phyloP scores from a whole-genome alignment of 2,329 filamentous ascomycete species.

The Hypoxylon sp. region DNA sequence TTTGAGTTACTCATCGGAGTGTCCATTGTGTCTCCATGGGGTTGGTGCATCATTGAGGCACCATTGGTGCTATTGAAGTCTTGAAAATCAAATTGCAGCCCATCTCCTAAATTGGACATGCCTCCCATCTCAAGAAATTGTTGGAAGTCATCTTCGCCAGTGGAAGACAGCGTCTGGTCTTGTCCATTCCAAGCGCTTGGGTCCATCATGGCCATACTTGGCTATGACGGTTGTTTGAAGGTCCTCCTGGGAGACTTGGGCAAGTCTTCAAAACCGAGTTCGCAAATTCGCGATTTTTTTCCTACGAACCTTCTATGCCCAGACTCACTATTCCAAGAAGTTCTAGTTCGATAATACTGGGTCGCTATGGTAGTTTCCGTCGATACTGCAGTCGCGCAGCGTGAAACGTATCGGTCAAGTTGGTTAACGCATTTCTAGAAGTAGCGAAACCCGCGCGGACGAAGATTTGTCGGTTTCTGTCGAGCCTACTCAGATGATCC shows the following conservation, averaged over 20 bases:
- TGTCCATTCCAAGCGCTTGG: constrained; percentile 69
- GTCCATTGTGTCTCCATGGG: constrained; percentile 62
- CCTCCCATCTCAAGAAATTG: constrained; percentile 74
- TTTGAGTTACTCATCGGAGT: constrained; percentile 66
- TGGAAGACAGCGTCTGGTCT: constrained; percentile 67
- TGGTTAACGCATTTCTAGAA: constrained; percentile 39
- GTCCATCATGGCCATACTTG: constrained; percentile 65
- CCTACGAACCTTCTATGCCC: constrained; percentile 1
- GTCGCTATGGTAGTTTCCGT: constrained; percentile 18
- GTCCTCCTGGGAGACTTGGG: constrained; percentile 7
- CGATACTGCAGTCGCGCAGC: constrained; percentile 37
- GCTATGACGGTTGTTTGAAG: constrained; percentile 15
- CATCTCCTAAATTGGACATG: constrained; percentile 68
- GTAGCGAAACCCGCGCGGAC: constrained; percentile 27
- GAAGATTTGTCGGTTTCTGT: constrained; percentile 24
- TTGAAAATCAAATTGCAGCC: constrained; percentile 73
- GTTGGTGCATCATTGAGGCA: constrained; percentile 59
- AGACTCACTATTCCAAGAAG: constrained; percentile 5
- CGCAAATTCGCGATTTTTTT: constrained; percentile 18
- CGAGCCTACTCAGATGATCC: constrained; percentile 24
- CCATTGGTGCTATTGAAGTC: constrained; percentile 64
- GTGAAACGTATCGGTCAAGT: constrained; percentile 25
- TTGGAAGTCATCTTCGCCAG: constrained; percentile 73
- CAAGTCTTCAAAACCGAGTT: constrained; percentile 17
- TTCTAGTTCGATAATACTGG: not conserved